Evolutionary conservation across 768 basidiomycete genomes (phyloP).

Genomic region (Rhodosporidiobolus sp.): DNA sequence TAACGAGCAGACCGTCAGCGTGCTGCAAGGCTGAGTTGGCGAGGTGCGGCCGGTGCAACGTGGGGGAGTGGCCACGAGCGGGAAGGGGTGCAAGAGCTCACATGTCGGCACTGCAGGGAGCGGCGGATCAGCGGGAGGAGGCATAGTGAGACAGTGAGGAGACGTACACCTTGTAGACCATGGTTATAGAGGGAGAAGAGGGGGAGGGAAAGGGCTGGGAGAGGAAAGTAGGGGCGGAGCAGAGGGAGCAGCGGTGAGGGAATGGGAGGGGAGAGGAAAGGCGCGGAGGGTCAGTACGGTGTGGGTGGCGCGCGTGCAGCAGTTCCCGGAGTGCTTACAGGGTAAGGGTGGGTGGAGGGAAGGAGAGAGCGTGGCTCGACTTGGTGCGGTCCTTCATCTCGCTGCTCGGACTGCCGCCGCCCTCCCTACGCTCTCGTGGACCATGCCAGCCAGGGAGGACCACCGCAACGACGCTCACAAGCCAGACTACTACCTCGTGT

Average conservation of each 20-base stretch:
- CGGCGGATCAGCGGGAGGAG: background rate
- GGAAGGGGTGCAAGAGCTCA: background rate
- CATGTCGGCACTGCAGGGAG: slow-evolving; percentile 38
- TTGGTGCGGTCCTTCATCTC: background rate
- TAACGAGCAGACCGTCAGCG: slow-evolving; percentile 64
- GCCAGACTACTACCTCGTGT: slow-evolving; percentile 19
- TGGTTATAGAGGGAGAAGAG: background rate
- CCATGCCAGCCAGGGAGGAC: no score
- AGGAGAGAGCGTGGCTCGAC: background rate
- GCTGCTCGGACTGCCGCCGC: background rate
- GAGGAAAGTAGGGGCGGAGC: background rate
- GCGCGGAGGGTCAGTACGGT: background rate
- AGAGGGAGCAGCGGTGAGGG: no score
- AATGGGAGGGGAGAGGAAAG: background rate
- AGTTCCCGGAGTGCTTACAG: background rate
- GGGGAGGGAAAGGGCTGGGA: background rate
- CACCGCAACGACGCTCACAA: background rate
- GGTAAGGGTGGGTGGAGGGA: background rate
- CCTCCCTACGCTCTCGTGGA: background rate
- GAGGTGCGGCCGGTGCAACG: slow-evolving; percentile 1
- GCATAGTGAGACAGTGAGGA: background rate
- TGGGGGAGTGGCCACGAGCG: slow-evolving; percentile 1
- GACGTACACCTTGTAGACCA: slow-evolving; percentile 39
- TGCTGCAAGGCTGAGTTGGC: background rate
- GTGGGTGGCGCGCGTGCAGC: background rate